Evolutionary conservation across 202 grass and related monocot genomes (phyloP).

Genomic region (Tripidium arundinaceum): DNA sequence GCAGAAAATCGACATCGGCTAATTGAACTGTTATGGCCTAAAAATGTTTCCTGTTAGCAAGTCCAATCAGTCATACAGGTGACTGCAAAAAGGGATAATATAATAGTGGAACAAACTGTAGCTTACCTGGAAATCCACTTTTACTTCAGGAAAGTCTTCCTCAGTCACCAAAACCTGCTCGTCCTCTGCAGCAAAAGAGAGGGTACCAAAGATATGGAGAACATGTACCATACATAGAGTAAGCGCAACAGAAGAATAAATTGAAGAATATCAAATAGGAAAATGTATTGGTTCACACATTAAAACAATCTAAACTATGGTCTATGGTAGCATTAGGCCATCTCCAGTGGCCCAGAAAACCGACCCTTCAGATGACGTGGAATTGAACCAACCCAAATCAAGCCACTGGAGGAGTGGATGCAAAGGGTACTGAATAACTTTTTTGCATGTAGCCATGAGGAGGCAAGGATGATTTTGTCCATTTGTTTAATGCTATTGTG

Average conservation of each 20-base stretch:
- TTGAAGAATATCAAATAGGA: constrained; percentile 24
- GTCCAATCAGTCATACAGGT: constrained; percentile 38
- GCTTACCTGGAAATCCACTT: constrained; percentile 82
- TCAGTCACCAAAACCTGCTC: constrained; percentile 46
- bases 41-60: constrained; percentile 90
- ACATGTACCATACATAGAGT: constrained; percentile 6
- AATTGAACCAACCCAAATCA: neutral
- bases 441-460: neutral
- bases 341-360: neutral
- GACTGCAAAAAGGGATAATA: neutral
- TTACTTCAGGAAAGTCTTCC: constrained; percentile 89
- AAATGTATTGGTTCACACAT: neutral
- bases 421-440: neutral
- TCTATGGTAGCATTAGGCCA: neutral
- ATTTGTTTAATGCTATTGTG: neutral
- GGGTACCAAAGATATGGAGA: neutral
- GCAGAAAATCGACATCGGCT: constrained; percentile 87
- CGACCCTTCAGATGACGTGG: neutral
- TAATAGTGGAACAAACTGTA: constrained; percentile 23
- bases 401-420: neutral
- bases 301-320: constrained; percentile 31
- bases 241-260: neutral
- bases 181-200: constrained; percentile 43
- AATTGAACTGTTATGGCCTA: constrained; percentile 95
- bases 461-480: neutral